These are phyloP conservation scores for Theileria parva DNA, from an alignment of 169 alveolate species.

Conservation along the genomic window DNA sequence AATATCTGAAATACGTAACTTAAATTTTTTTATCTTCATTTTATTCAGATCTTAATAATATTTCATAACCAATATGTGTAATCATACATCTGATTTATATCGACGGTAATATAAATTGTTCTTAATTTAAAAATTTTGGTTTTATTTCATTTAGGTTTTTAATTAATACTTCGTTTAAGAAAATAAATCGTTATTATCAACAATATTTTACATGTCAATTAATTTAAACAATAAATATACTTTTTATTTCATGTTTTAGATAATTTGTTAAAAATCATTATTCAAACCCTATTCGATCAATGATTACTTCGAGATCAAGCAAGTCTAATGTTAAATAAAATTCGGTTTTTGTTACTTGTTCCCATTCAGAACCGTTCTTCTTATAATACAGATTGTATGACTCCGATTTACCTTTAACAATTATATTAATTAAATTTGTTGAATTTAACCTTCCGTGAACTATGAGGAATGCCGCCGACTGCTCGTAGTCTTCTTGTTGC, in stretches of 20 bases:
- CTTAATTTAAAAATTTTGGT: neutral
- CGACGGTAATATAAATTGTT: neutral
- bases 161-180: neutral
- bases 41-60: neutral
- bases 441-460: neutral
- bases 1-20: neutral
- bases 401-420: neutral
- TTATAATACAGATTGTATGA: neutral
- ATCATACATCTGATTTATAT: neutral
- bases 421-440: neutral
- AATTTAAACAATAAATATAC: too few relatives aligned
- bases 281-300: neutral
- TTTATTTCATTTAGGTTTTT: too few relatives aligned
- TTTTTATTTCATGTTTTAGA: too few relatives aligned
- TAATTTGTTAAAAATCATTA: neutral
- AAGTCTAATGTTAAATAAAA: too few relatives aligned
- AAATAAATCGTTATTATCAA: neutral
- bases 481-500: neutral
- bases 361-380: neutral
- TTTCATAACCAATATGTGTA: neutral
- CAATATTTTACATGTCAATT: neutral
- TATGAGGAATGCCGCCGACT: neutral
- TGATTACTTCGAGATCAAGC: neutral
- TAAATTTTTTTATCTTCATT: neutral
- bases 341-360: too few relatives aligned